Evolutionary conservation across 768 basidiomycete genomes (phyloP).

Genomic region (Termitomyces sp.): DNA sequence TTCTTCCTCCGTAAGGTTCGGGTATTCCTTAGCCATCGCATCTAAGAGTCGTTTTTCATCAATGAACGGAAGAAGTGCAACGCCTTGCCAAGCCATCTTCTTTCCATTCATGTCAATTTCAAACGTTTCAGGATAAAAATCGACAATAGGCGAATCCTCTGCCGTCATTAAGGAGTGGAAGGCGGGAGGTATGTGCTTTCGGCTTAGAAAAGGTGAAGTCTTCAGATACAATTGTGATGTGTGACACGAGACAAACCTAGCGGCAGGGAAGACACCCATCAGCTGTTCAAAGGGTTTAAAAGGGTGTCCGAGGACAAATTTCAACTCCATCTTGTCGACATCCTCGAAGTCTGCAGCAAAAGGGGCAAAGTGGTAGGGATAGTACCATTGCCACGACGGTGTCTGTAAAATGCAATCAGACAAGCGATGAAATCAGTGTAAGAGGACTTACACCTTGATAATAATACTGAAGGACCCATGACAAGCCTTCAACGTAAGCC

Average conservation of each 20-base stretch:
- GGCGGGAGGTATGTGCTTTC: conserved; percentile 77
- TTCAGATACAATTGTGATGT: conserved; percentile 2
- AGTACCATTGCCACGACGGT: conserved; percentile 98
- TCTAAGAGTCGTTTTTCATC: conserved; percentile 77
- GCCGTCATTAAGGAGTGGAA: conserved; percentile 89
- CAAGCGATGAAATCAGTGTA: not conserved
- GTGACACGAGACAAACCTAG: conserved; percentile 46
- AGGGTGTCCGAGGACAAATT: conserved; percentile 75
- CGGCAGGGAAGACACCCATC: conserved; percentile 97
- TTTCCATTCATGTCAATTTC: conserved; percentile 99
- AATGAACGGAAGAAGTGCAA: conserved; percentile 94
- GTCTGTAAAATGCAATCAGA: conserved; percentile 39
- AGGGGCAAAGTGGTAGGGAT: conserved; percentile 97
- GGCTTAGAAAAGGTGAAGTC: conserved; percentile 38
- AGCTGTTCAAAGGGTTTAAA: conserved; percentile 98
- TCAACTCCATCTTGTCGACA: conserved; percentile 70
- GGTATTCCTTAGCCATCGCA: conserved; percentile 69
- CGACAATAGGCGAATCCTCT: conserved; percentile 85
- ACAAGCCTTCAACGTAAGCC: conserved; percentile 88
- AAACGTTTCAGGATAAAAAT: conserved; percentile 91
- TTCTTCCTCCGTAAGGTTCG: conserved; percentile 76
- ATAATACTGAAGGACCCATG: conserved; percentile 96
- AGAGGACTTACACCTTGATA: conserved; percentile 81
- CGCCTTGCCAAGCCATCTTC: conserved; percentile 99
- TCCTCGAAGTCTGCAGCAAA: conserved; percentile 93